phyloP scores from a whole-genome alignment of 2,329 filamentous ascomycete genomes.

The Monosporascus cannonballus region DNA sequence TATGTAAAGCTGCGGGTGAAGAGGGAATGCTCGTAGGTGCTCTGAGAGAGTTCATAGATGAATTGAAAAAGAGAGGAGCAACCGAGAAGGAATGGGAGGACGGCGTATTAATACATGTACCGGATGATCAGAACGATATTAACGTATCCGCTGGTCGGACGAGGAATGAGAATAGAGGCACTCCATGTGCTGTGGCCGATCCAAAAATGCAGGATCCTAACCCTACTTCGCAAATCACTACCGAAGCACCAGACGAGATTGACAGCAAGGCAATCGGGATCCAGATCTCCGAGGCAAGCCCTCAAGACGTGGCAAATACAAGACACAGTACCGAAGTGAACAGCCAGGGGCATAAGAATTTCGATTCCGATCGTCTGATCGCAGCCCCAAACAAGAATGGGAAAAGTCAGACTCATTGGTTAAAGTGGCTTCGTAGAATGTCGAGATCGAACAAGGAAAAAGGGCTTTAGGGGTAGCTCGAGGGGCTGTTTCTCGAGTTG shows the following conservation, averaged over 20 bases:
- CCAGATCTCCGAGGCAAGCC: background rate
- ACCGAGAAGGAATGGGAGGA: constrained; percentile 3
- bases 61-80: constrained; percentile 6
- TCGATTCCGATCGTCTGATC: too few relatives aligned
- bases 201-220: too few relatives aligned
- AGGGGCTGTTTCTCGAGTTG: too few relatives aligned
- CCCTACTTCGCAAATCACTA: background rate
- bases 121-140: background rate
- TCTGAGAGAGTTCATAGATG: constrained; percentile 1
- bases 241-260: background rate
- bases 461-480: too few relatives aligned
- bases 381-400: too few relatives aligned
- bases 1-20: background rate
- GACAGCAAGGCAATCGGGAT: background rate
- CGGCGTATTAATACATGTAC: background rate
- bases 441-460: too few relatives aligned
- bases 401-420: too few relatives aligned
- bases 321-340: background rate
- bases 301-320: background rate
- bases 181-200: background rate
- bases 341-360: background rate
- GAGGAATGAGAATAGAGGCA: background rate
- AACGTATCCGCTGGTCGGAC: background rate
- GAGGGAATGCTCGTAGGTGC: background rate
- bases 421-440: too few relatives aligned